A percentile compares a stretch with the other conserved stretches of the same genome.
Conservation (phyloP, 192 early-diverging fungal genomes). For the Cladochytrium replicatum region DNA sequence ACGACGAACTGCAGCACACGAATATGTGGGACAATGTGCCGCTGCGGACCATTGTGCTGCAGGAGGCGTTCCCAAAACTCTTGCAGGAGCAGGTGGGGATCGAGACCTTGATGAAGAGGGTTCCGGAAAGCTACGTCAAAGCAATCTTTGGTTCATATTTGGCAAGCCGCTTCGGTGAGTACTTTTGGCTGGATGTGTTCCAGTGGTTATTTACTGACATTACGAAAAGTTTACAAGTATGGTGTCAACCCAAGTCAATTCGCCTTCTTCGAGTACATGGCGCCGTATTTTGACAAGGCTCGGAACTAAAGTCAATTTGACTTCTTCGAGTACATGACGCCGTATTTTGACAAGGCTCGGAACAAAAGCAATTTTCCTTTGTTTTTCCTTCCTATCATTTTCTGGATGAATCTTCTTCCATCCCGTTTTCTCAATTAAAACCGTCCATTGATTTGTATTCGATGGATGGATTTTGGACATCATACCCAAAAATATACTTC, state of each 20-base stretch:
- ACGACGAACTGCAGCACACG: conserved; percentile 85
- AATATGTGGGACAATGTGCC: conserved; percentile 86
- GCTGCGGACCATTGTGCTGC: conserved; percentile 70
- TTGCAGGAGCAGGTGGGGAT: conserved; percentile 82
- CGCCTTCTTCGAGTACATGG: conserved; percentile 97
- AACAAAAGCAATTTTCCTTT: too few relatives aligned
- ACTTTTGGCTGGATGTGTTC: not conserved
- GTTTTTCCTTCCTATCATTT: too few relatives aligned
- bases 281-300: conserved; percentile 49
- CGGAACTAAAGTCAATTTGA: conserved; percentile 69
- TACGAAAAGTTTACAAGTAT: conserved; percentile 74
- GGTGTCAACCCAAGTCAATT: conserved; percentile 90
- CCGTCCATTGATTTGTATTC: too few relatives aligned
- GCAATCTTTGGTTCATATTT: conserved; percentile 96
- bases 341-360: conserved; percentile 43
- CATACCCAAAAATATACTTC: too few relatives aligned
- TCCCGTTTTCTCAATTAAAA: too few relatives aligned
- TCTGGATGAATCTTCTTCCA: too few relatives aligned
- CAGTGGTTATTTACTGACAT: not conserved
- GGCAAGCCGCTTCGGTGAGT: conserved; percentile 71
- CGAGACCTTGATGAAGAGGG: conserved; percentile 76
- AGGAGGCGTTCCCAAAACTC: conserved; percentile 87
- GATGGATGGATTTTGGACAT: too few relatives aligned
- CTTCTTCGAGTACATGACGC: conserved; percentile 94
- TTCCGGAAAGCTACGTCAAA: conserved; percentile 89